Evolutionary conservation across 2,329 filamentous ascomycete genomes (phyloP).

Genomic region (Pseudofabraea citricarpa): DNA sequence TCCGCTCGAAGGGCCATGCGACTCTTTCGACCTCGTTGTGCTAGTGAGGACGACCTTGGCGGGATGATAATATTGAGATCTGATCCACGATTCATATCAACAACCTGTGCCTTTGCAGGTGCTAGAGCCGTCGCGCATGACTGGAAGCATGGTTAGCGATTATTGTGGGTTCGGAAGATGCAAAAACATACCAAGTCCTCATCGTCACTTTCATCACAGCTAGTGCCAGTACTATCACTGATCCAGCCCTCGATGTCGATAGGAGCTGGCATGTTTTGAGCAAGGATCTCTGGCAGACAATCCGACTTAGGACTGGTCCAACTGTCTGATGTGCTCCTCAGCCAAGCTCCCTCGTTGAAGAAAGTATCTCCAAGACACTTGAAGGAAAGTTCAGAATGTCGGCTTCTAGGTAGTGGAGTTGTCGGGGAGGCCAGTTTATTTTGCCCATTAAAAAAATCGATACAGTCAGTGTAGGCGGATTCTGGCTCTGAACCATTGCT

Average conservation of each 20-base stretch:
- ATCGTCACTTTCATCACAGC: constrained; percentile 5
- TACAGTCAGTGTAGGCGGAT: not conserved
- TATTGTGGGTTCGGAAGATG: not conserved
- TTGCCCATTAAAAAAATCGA: not conserved
- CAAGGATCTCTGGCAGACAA: constrained; percentile 5
- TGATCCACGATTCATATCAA: constrained; percentile 12
- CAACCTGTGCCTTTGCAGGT: constrained; percentile 18
- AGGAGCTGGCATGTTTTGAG: constrained; percentile 7
- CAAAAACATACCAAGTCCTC: constrained; percentile 18
- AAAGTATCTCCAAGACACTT: constrained; percentile 16
- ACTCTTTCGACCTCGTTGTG: constrained; percentile 4
- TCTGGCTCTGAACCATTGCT: constrained; percentile 1
- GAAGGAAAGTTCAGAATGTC: constrained; percentile 21
- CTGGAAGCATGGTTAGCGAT: constrained; percentile 8
- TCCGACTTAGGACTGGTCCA: not conserved
- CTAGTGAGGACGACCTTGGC: constrained; percentile 14
- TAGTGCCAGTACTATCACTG: constrained; percentile 14
- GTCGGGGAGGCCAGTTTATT: not conserved
- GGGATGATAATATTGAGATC: constrained; percentile 12
- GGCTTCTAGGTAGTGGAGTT: not conserved
- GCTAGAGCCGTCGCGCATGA: constrained; percentile 18
- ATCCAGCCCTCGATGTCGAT: constrained; percentile 19
- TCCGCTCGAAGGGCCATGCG: constrained; percentile 4
- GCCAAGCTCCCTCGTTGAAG: constrained; percentile 14
- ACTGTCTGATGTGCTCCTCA: constrained; percentile 7